Base-by-base conservation (phyloP, 2,329 filamentous ascomycete species). In the Trichophyton benhamiae region DNA sequence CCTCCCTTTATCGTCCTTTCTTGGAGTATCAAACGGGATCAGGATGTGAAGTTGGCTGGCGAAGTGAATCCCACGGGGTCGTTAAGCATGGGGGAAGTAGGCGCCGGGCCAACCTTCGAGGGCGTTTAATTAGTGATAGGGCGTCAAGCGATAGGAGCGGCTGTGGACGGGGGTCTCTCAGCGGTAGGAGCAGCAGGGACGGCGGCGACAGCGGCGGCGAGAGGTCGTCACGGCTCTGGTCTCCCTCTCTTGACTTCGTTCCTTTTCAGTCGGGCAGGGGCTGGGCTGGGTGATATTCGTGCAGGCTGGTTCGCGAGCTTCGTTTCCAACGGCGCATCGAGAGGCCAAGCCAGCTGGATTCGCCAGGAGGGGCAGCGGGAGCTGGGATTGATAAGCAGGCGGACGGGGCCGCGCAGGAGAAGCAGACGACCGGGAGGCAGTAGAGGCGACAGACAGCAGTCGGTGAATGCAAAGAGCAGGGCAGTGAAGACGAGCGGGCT, bases 81-180 rank as follows among this genome's bases (percentile, higher is more conserved):
- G 46, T 52, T 52, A 22, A 9, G n/a, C 46, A 52, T 36, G 52
- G n/a, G 52, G 52, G 30, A 36, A 55, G 52, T 36, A 33, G 52
- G 52, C 52, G 52, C 52, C 30, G 15, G 46, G 52, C 15, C 49
- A 17, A 27, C 27, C 25, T 55, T 20, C 11, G 33, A 9, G 11
- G 27, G 33, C 33, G 33, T 11, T 13, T 38, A 38, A 11, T 38
- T 38, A 38, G 11, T 13, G 13, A 38, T 36, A 55, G 49, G 8
- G 52, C 52, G 52, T 55, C 27, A 38, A 55, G 52, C 52, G 52
- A 55, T 55, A 55, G 52, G 52, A 36, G 52, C 52, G 52, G 52
- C 27, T 55, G 25, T 6, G 49, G 22, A 7, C 27, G 33, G 13
- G 33, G 33, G 33, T 13, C 11, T 38, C 33, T 38, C 33, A 13